phyloP scores from a whole-genome alignment of 2,329 filamentous ascomycete species.

The Colletotrichum camelliae region DNA sequence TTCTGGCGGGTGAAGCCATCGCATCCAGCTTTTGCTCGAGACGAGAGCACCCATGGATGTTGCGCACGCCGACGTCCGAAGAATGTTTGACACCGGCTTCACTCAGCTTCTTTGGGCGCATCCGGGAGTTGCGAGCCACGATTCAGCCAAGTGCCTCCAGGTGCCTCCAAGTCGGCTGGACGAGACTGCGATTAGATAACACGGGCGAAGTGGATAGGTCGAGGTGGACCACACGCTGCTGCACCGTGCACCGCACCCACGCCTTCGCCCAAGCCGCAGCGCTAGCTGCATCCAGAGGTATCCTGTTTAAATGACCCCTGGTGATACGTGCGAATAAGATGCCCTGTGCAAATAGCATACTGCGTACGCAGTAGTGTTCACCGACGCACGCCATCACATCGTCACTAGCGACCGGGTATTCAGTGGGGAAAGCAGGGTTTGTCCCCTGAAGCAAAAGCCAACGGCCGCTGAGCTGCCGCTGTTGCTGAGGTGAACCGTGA shows the following conservation, averaged over 20 bases:
- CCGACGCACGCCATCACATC: slow-evolving; percentile 13
- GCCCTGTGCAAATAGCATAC: no score
- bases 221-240: background rate
- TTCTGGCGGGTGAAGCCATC: background rate
- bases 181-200: background rate
- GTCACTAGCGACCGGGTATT: slow-evolving; percentile 2
- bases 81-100: background rate
- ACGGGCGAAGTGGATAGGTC: background rate
- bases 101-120: background rate
- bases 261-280: no score
- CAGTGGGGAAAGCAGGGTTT: background rate
- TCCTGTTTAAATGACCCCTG: no score
- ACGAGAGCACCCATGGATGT: no score
- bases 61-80: background rate
- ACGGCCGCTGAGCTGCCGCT: background rate
- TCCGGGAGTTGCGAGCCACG: background rate
- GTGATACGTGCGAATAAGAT: no score
- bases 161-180: background rate
- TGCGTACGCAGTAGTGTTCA: background rate
- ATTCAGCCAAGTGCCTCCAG: background rate
- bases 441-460: background rate
- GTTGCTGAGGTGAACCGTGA: background rate
- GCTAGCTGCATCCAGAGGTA: no score
- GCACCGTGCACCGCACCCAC: no score
- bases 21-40: background rate